Base-by-base conservation (phyloP, 306 rosid species). In the Senna tora region DNA sequence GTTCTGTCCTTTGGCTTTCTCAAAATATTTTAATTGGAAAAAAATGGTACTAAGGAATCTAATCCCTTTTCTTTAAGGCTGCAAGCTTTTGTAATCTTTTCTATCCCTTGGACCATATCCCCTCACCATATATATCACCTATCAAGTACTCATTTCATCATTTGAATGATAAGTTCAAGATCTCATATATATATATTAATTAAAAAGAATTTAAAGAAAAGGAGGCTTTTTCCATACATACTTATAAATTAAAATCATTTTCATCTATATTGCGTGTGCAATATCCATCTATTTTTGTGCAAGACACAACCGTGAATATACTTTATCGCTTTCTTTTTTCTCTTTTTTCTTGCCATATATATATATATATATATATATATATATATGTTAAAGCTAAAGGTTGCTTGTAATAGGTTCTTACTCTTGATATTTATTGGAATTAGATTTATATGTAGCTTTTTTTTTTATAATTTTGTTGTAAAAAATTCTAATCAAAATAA, bases 31-130 rank as follows among this genome's bases (percentile, higher is more conserved):
- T 69, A 43, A 36, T 50, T 33, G 16, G 38, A 58, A 30, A 6
- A 6, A 56, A 57, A 71, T 64, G 57, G 66, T 72, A 65, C 50
- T 13, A 65, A 79, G 85, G 93, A 88, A 90, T 86, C 92, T 72
- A 76, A 83, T 63, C 77, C 76, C 77, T 38, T 62, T 79, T 69
- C 56, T 70, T 64, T 79, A 77, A 81, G 66, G 81, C 74, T 69
- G 79, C 39, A 64, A 38, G 65, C 79, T 78, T 77, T 81, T 67
- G 69, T 66, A 65, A 72, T 81, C 72, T 77, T 84, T 82, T 81
- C 81, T n/a, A n/a, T 79, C 60, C 76, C 71, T 82, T 81, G 64
- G 71, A 80, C 75, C 75, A 34, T 56, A 65, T 71, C 77, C 30
- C 42, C 77, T 56, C 77, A 34, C 17, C 55, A 21, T 10, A 41